Conservation (phyloP, 768 basidiomycete genomes). For the Pisolithus microcarpus region DNA sequence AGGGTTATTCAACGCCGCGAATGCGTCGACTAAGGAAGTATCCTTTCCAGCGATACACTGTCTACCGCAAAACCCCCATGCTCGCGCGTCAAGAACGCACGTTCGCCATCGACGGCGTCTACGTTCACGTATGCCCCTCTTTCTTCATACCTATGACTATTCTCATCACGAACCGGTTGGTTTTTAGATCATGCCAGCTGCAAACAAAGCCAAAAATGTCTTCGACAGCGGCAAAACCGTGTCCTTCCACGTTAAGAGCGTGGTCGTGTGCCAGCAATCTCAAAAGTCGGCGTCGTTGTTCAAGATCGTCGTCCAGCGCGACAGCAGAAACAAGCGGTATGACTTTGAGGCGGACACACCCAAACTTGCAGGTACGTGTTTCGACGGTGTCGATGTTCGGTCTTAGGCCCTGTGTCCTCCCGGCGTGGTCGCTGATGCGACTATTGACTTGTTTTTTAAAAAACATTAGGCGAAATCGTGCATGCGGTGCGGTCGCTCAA, state of each 20-base stretch:
- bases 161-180: conserved; percentile 7
- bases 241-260: conserved; percentile 86
- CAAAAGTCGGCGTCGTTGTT: conserved; percentile 75
- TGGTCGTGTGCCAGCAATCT: conserved; percentile 78
- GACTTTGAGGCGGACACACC: conserved; percentile 94
- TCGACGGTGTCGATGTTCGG: not conserved
- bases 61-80: conserved; percentile 94
- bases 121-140: conserved; percentile 62
- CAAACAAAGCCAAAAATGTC: conserved; percentile 70
- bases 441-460: not conserved
- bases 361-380: conserved; percentile 60
- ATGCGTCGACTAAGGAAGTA: too few relatives aligned
- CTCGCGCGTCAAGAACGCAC: conserved; percentile 84
- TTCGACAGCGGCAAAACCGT: conserved; percentile 87
- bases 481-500: conserved; percentile 64
- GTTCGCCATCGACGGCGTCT: conserved; percentile 91
- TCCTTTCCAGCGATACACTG: conserved; percentile 66
- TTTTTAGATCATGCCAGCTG: conserved; percentile 77
- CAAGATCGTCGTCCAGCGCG: conserved; percentile 80
- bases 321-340: conserved; percentile 78
- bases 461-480: conserved; percentile 60
- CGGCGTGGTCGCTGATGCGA: conserved; percentile 1
- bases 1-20: conserved; percentile 1
- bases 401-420: too few relatives aligned
- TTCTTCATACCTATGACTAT: not conserved